Percentiles rank a stretch among this genome's conserved stretches.
These are phyloP conservation scores for Pichia sp. DNA, from an alignment of 1,139 yeast genomes.

Conservation along the genomic window DNA sequence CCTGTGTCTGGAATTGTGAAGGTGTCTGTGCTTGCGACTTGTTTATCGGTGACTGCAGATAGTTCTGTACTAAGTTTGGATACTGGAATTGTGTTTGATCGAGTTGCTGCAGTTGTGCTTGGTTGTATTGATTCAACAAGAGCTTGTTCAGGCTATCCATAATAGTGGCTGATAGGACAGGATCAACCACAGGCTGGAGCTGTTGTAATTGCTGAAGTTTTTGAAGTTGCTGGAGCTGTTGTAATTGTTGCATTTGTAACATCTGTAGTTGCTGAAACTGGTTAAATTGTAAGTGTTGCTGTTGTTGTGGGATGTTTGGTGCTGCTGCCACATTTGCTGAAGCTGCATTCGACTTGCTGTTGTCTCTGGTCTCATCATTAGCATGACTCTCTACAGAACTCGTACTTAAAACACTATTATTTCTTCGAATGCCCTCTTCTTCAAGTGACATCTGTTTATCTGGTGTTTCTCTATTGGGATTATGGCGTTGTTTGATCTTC, in stretches of 20 bases:
- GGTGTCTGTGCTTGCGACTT: no score
- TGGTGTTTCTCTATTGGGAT: not conserved
- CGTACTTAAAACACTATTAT: no score
- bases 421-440: not conserved
- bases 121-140: not conserved
- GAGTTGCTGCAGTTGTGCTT: conserved; percentile 2
- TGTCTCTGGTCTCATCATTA: not conserved
- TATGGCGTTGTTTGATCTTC: no score
- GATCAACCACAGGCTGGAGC: not conserved
- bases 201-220: conserved; percentile 8
- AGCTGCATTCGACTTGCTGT: not conserved
- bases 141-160: not conserved
- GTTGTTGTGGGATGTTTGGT: no score
- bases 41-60: no score
- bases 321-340: no score
- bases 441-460: not conserved
- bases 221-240: conserved; percentile 5
- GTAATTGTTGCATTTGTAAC: conserved; percentile 6
- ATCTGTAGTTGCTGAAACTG: conserved; percentile 5
- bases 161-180: not conserved
- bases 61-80: conserved; percentile 1
- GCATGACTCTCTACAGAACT: not conserved
- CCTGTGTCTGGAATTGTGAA: no score
- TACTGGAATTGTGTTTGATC: not conserved
- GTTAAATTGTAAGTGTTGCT: not conserved